A percentile compares a stretch with the other conserved stretches of the same genome.
Evolutionary conservation across 805 yeast genomes (phyloP).

Genomic region (Alloascoidea africana): DNA sequence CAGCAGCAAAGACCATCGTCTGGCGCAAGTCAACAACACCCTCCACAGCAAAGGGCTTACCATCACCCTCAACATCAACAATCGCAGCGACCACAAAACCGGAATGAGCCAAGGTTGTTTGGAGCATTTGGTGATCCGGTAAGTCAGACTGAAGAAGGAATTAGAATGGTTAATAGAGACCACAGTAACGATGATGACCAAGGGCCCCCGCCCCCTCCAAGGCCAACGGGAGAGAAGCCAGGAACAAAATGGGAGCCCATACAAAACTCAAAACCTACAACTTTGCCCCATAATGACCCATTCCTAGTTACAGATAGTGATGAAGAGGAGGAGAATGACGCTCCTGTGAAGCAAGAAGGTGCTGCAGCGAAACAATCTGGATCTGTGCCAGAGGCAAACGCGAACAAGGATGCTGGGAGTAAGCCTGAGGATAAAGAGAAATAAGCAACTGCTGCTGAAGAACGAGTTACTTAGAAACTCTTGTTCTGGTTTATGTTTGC

Average conservation of each 20-base stretch:
- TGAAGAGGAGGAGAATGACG: conserved; percentile 7
- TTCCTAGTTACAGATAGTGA: conserved; percentile 16
- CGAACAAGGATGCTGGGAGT: too few species aligned
- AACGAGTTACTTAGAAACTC: too few species aligned
- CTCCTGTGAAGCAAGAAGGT: too few species aligned
- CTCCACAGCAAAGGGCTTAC: neutral
- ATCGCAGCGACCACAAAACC: too few species aligned
- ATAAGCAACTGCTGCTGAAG: too few species aligned
- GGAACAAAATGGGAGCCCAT: conserved; percentile 9
- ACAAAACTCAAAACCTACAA: neutral
- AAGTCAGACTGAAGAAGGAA: conserved; percentile 11
- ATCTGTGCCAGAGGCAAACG: too few species aligned
- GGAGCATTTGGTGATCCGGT: conserved; percentile 10
- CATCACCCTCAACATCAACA: too few species aligned
- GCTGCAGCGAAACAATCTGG: too few species aligned
- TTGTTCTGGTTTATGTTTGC: too few species aligned
- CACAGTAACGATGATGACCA: neutral
- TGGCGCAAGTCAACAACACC: neutral
- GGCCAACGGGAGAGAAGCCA: conserved; percentile 7
- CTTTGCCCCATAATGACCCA: conserved; percentile 10
- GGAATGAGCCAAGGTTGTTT: too few species aligned
- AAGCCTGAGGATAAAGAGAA: too few species aligned
- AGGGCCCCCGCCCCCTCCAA: conserved; percentile 2
- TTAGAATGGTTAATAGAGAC: conserved; percentile 2
- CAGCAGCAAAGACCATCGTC: neutral